Evolutionary conservation across 805 yeast genomes (phyloP), one percentile per base, ranked within the genome.

Genomic region (Nakazawaea molendinolei): DNA sequence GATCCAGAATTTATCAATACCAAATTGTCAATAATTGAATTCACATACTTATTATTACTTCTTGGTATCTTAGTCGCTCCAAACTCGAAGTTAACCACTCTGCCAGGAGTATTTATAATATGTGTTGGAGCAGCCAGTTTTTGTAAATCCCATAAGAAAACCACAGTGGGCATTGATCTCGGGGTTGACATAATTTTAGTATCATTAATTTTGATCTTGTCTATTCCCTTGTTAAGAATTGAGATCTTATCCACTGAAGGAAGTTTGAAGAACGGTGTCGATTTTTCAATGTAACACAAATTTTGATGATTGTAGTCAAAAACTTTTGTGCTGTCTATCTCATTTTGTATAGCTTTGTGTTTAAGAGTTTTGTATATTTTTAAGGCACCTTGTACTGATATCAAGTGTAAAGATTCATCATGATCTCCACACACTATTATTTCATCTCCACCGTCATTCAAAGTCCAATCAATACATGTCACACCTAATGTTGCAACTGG

Each of bases 101-200:
- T n/a, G n/a, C n/a, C n/a, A n/a, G n/a, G 34, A 10, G 23, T 14
- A 28, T 25, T 29, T 5, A 36, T 15, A 4, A 36, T 17, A 34
- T 30, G 39, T 4, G 19, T 15, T 6, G 39, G 39, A 10, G 10
- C 5, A 12, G 20, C 16, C 5, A 15, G 18, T 8, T 24, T 15
- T 3, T 23, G n/a, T 10, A 28, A 32, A 7, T 31, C 26, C 36
- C 40, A 37, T 14, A 37, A 26, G 15, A 37, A 37, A 3, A 37
- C 12, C 19, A 37, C 36, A 4, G 33, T n/a, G 13, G 40, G 36
- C 40, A 37, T 37, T 18, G 36, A 37, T 14, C 28, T 32, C 4
- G 36, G n/a, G n/a, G n/a, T n/a, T n/a, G n/a, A n/a, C n/a, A n/a
- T n/a, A n/a, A n/a, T n/a, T n/a, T n/a, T 17, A 13, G 19, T 14